Evolutionary conservation across 202 grass and related monocot species (phyloP), one percentile per base, ranked within the genome.

Genomic region (Alloteropsis angusta): DNA sequence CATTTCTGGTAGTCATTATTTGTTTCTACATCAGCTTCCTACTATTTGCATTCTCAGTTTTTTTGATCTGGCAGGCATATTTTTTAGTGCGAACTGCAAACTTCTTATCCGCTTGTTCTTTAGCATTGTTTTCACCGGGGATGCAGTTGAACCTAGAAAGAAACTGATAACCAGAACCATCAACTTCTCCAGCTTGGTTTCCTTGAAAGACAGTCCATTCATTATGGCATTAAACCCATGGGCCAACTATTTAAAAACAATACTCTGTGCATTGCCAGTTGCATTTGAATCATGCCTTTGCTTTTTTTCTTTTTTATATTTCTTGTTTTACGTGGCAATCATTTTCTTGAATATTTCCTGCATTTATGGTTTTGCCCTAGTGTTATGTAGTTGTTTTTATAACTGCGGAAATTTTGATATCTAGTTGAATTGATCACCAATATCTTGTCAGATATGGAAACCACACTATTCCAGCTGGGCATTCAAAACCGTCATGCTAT

Each of bases 401-500:
- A 28, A 47, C 3, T 68, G 48, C 71, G 49, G 14, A 76, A 74
- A 54, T 72, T 13, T 45, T 60, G 37, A 13, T 23, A 46, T 76
- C 18, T 76, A 3, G 62, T 77, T 30, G 46, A 69, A 68, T 70
- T 85, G 71, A 82, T 38, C 3, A 13, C 12, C 7, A 58, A 81
- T 71, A 79, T 82, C 6, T 57, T 87, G 10, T 84, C 82, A 99
- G 96, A 99, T 76, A 88, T 93, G 96, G 76, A 72, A 21, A 82
- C 82, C 44, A 88, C 86, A n/a, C 88, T 99, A 76, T 82, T 54
- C 37, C 88, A 91, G 58, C 62, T 99, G 76, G 92, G 90, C 65
- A 89, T 99, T 91, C 84, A 84, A 64, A 93, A 80, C 84, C 89
- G 96, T 34, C 89, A 99, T 45, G 90, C 96, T 21, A 78, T 99